These are phyloP conservation scores for Salvia sclarea DNA, from an alignment of 305 asterid species.

Conservation along the genomic window DNA sequence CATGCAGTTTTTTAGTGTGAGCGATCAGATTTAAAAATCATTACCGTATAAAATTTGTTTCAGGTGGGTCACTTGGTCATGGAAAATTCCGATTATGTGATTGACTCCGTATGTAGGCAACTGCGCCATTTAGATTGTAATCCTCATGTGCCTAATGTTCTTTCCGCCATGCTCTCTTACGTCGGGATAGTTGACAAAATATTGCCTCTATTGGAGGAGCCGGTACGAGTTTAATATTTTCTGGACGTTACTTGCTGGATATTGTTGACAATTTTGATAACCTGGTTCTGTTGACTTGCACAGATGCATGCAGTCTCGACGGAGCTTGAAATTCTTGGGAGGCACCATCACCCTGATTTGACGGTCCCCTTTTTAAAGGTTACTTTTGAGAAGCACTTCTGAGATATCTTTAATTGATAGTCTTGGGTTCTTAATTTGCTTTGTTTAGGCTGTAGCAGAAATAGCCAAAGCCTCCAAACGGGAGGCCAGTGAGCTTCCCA, in stretches of 20 bases:
- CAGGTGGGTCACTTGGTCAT: slow-evolving; percentile 96
- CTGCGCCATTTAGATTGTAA: slow-evolving; percentile 88
- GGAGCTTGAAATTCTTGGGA: slow-evolving; percentile 96
- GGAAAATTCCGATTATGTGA: slow-evolving; percentile 84
- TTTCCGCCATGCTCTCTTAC: slow-evolving; percentile 88
- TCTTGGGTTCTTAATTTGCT: slow-evolving; percentile 21
- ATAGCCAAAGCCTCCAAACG: slow-evolving; percentile 71
- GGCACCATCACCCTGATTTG: slow-evolving; percentile 84
- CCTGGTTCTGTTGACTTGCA: slow-evolving; percentile 37
- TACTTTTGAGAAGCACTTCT: slow-evolving; percentile 27
- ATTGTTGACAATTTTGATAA: slow-evolving; percentile 18
- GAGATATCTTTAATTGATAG: background rate
- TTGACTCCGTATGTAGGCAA: slow-evolving; percentile 90
- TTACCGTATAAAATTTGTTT: slow-evolving; percentile 36
- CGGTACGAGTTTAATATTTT: slow-evolving; percentile 53
- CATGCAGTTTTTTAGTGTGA: slow-evolving; percentile 31
- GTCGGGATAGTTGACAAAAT: slow-evolving; percentile 84
- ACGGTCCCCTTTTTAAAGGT: slow-evolving; percentile 95
- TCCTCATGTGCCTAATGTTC: slow-evolving; percentile 90
- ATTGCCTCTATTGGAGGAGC: slow-evolving; percentile 94
- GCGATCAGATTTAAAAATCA: slow-evolving; percentile 18
- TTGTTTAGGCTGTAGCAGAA: slow-evolving; percentile 81
- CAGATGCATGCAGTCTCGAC: slow-evolving; percentile 91
- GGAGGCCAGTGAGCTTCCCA: slow-evolving; percentile 71
- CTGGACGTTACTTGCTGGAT: slow-evolving; percentile 9